Evolutionary conservation across 1,284 basidiomycete species (phyloP), one percentile per base, ranked within the genome.

Genomic region (Entoloma clypeatum): DNA sequence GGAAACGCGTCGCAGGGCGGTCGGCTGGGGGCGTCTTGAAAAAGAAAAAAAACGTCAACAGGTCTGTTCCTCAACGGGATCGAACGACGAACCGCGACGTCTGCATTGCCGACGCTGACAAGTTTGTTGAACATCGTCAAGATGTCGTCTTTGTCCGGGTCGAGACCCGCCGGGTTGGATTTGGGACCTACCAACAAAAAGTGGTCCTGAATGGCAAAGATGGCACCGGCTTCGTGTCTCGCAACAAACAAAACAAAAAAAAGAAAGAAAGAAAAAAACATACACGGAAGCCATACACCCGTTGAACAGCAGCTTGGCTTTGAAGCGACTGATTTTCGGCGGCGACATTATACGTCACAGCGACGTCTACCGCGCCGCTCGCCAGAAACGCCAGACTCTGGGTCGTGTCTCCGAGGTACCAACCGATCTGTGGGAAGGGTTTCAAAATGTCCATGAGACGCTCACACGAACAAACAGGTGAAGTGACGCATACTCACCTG

Each of bases 361-460:
- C 70, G 22, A 74, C 47, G 46, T 74, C 74, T 1, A 71, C 65
- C 8, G 53, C 47, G 7, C 65, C 68, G 1, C 56, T 53, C 0
- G 59, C 56, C 13, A 76, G 56, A 35, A 60, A 62, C 0, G 52
- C 56, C 0, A 75, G 55, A 44, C 68, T 71, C 36, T 73, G 60
- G 0, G 72, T 74, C 1, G 71, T 74, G 44, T 76, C 74, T 4
- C 71, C 71, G 8, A 73, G 55, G 51, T 70, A 68, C 74, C 74
- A 75, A 10, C 57, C 71, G 19, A 74, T 61, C 73, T 75, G n/a
- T n/a, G n/a, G n/a, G n/a, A n/a, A n/a, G n/a, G n/a, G 31, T 13
- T 39, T 22, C 11, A 26, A 21, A n/a, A 26, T 24, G 36, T 9
- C n/a, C n/a, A n/a, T n/a, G n/a, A n/a, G 18, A 25, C 9, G 29